Base-by-base conservation (phyloP, 805 yeast genomes). In the Brettanomyces naardenensis region DNA sequence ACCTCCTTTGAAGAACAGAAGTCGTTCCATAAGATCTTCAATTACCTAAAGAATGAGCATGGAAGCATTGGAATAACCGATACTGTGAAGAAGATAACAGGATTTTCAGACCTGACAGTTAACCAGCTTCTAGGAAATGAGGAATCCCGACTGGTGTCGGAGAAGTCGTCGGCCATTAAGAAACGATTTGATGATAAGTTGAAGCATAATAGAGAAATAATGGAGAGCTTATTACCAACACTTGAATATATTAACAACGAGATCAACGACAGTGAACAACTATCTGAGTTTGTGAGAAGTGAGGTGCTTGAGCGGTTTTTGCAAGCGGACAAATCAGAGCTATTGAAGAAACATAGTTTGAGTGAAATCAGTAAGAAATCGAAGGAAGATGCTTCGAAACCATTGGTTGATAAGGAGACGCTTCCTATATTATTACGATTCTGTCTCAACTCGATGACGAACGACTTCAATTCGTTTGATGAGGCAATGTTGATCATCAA, bases 1-100 rank as follows among this genome's bases (percentile, higher is more conserved):
- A 44, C 59, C 3, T 54, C 61, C 0, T 48, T 55, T 30, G 57
- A 57, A 28, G 63, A 58, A 35, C 58, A 55, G 36, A 52, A 56
- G 35, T 54, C 61, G 4, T 58, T 58, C 34, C 49, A 55, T 33
- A 49, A 47, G 31, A 53, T 58, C 3, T 54, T 58, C 15, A 50
- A 53, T 29, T 53, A 55, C 38, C 39, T 58, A 31, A 46, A 50
- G 34, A 47, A 51, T 19, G 41, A 42, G 7, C 26, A 41, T 7
- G 43, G 38, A 28, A 42, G 44, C 30, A 41, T 48, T 1, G 55
- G 60, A 3, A 44, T 55, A 11, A 47, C 57, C 4, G 47, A 51
- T 18, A 51, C 61, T 1, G 34, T 56, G 6, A 46, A 45, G 29
- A 45, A 48, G 20, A 46, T 54, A 39, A 52, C 52, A 4, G 49